These are phyloP conservation scores for Candida pini DNA, from an alignment of 805 yeast genomes.

Conservation along the genomic window DNA sequence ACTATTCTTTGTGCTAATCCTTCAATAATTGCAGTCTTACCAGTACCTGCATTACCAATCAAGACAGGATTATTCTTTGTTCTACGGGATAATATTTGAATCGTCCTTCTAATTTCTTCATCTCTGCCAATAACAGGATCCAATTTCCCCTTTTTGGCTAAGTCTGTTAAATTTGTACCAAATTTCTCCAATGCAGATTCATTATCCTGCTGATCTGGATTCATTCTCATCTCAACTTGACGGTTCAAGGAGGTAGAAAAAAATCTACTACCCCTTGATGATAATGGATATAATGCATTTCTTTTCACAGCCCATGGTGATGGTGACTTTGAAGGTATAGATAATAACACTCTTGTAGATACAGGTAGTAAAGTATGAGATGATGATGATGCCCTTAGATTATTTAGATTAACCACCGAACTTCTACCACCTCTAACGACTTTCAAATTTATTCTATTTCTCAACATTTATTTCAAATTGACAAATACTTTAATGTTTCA, in stretches of 20 bases:
- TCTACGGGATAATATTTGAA: constrained; percentile 85
- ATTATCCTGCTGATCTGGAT: constrained; percentile 34
- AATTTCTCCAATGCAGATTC: constrained; percentile 77
- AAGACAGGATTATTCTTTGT: constrained; percentile 94
- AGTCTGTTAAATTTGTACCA: constrained; percentile 79
- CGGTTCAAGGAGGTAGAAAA: constrained; percentile 12
- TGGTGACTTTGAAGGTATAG: too few relatives aligned
- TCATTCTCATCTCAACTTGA: constrained; percentile 27
- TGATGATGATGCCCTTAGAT: too few relatives aligned
- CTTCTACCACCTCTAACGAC: too few relatives aligned
- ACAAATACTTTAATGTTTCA: too few relatives aligned
- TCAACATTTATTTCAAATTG: too few relatives aligned
- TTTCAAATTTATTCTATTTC: too few relatives aligned
- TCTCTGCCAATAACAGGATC: constrained; percentile 98
- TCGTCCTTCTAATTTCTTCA: constrained; percentile 88
- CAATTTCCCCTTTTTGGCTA: constrained; percentile 84
- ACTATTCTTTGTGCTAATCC: constrained; percentile 93
- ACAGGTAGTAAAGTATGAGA: too few relatives aligned
- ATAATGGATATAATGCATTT: too few relatives aligned
- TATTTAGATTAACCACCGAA: too few relatives aligned
- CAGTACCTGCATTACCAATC: constrained; percentile 97
- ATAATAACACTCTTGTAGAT: too few relatives aligned
- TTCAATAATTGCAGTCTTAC: constrained; percentile 95
- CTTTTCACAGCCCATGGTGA: too few relatives aligned
- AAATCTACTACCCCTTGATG: too few relatives aligned